Evolutionary conservation across 495 filamentous ascomycete species (phyloP).

Genomic region (Zalerion maritima): DNA sequence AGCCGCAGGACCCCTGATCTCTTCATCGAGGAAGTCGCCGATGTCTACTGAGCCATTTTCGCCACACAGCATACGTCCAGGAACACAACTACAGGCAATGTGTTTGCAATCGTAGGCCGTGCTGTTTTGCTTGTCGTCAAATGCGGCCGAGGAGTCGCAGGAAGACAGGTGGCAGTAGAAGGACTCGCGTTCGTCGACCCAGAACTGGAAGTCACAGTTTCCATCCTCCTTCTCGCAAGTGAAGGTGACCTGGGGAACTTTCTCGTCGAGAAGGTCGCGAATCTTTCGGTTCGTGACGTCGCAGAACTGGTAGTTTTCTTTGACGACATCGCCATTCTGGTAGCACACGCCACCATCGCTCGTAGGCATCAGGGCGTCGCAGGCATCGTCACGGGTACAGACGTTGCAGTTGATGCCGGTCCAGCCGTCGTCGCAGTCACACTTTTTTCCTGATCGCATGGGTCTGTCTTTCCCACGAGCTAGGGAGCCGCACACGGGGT

Average conservation of each 20-base stretch:
- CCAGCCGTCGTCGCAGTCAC: conserved; percentile 90
- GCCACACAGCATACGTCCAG: conserved; percentile 84
- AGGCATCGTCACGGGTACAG: conserved; percentile 68
- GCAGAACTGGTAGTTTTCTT: conserved; percentile 95
- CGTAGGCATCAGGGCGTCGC: conserved; percentile 69
- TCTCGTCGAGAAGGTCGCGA: conserved; percentile 63
- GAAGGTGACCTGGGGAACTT: conserved; percentile 86
- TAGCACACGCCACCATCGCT: conserved; percentile 77
- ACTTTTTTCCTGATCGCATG: conserved; percentile 49
- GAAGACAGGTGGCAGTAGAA: conserved; percentile 87
- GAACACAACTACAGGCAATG: conserved; percentile 75
- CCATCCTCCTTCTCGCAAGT: conserved; percentile 60
- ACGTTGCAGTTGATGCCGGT: conserved; percentile 98
- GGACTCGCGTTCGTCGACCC: conserved; percentile 85
- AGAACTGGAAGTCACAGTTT: conserved; percentile 90
- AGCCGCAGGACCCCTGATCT: conserved; percentile 72
- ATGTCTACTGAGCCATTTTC: conserved; percentile 84
- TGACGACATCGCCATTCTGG: conserved; percentile 73
- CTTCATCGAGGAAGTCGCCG: conserved; percentile 63
- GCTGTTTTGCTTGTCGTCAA: conserved; percentile 55
- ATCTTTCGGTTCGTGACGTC: conserved; percentile 93
- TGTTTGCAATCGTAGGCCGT: conserved; percentile 76
- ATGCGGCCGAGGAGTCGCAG: conserved; percentile 57
- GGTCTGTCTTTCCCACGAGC: conserved; percentile 61
- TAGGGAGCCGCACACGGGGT: conserved; percentile 81